These are phyloP conservation scores for Ophidiomyces ophidiicola DNA, from an alignment of 2,329 filamentous ascomycete species.

Conservation along the genomic window DNA sequence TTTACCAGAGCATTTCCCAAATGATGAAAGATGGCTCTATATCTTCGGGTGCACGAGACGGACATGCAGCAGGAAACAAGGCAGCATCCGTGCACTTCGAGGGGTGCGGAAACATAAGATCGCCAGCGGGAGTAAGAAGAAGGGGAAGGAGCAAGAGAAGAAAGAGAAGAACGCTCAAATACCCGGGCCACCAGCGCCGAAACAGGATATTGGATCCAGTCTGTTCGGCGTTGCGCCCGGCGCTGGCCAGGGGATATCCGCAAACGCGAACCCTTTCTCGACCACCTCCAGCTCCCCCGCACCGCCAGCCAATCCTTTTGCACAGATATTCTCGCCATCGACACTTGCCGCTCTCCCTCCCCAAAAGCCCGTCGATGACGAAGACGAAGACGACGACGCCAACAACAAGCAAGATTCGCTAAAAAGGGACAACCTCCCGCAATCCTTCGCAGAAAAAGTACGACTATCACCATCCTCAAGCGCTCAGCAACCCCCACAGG, in stretches of 20 bases:
- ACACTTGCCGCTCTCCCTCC: slow-evolving; percentile 35
- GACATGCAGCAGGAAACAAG: slow-evolving; percentile 67
- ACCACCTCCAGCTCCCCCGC: slow-evolving; percentile 27
- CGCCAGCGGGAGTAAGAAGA: slow-evolving; percentile 20
- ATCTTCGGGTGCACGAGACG: slow-evolving; percentile 70
- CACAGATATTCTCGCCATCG: slow-evolving; percentile 34
- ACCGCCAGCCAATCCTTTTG: slow-evolving; percentile 47
- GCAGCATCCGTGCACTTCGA: slow-evolving; percentile 65
- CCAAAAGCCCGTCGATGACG: slow-evolving; percentile 24
- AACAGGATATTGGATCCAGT: slow-evolving; percentile 41
- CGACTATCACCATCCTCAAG: slow-evolving; percentile 34
- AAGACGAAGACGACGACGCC: slow-evolving; percentile 21
- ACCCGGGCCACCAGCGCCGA: slow-evolving; percentile 14
- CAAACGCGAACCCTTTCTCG: slow-evolving; percentile 45
- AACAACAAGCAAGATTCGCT: no score
- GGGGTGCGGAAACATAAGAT: slow-evolving; percentile 45
- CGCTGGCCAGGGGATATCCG: slow-evolving; percentile 24
- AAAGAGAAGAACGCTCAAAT: slow-evolving; percentile 14
- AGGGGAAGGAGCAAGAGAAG: slow-evolving; percentile 17
- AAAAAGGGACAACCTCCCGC: slow-evolving; percentile 47
- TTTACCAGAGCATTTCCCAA: slow-evolving; percentile 71
- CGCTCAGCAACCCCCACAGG: slow-evolving; percentile 16
- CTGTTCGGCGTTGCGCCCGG: slow-evolving; percentile 46
- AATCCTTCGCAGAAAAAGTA: slow-evolving; percentile 63
- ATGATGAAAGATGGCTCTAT: slow-evolving; percentile 78